These are phyloP conservation scores for Mycena belliarum DNA, from an alignment of 768 basidiomycete species.

Conservation along the genomic window DNA sequence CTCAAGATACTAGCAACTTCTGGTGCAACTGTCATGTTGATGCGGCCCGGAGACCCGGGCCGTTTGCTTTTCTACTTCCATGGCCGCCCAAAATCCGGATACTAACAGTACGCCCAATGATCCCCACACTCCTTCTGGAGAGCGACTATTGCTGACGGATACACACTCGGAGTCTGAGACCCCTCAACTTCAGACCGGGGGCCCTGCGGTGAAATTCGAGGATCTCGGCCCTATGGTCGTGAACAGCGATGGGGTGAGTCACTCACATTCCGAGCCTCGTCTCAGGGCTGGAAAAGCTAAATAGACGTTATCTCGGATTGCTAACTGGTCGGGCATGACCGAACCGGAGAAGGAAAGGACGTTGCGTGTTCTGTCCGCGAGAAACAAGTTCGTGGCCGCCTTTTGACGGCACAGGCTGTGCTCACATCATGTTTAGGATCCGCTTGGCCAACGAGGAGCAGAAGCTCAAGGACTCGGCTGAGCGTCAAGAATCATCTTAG, in stretches of 20 bases:
- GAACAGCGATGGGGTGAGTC: constrained; percentile 63
- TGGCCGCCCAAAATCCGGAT: no score
- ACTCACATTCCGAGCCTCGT: constrained; percentile 39
- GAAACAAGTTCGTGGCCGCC: constrained; percentile 44
- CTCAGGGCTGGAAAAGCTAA: not conserved
- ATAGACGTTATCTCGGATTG: constrained; percentile 68
- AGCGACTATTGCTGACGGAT: constrained; percentile 1
- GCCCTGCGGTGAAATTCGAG: constrained; percentile 49
- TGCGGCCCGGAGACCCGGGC: no score
- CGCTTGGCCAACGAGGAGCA: constrained; percentile 33
- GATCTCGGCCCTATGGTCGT: constrained; percentile 68
- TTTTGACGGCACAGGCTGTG: not conserved
- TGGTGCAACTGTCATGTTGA: no score
- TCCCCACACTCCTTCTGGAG: not conserved
- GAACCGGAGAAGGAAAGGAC: constrained; percentile 58
- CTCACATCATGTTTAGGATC: constrained; percentile 22
- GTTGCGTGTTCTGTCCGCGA: constrained; percentile 50
- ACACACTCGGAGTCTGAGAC: not conserved
- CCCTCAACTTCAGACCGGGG: constrained; percentile 15
- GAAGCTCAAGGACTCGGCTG: constrained; percentile 24
- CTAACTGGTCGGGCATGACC: constrained; percentile 64
- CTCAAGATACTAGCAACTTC: no score
- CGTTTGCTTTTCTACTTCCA: no score
- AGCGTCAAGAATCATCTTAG: not conserved
- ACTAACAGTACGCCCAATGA: no score